Evolutionary conservation across 805 yeast species (phyloP).

Genomic region (Candida ficus): DNA sequence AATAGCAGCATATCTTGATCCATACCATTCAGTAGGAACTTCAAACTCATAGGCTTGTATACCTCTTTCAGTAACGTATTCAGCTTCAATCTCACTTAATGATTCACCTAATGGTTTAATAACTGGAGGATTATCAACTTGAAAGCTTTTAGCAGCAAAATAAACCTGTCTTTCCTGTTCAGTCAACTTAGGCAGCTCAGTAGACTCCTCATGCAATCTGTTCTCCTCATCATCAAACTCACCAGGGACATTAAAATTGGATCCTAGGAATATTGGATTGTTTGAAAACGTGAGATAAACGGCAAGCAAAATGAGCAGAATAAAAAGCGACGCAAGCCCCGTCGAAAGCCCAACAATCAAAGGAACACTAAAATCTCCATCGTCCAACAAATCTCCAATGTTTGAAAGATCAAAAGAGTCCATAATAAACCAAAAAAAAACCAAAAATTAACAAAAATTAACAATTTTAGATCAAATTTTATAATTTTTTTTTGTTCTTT

Average conservation of each 20-base stretch:
- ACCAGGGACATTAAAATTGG: constrained; percentile 43
- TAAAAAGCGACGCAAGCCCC: constrained; percentile 32
- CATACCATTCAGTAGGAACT: constrained; percentile 28
- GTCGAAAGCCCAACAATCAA: constrained; percentile 32
- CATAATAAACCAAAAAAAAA: background rate
- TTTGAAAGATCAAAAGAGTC: background rate
- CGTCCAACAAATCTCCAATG: constrained; percentile 5
- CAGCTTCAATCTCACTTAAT: constrained; percentile 81
- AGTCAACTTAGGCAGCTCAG: constrained; percentile 36
- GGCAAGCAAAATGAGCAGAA: constrained; percentile 27
- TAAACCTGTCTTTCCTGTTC: constrained; percentile 37
- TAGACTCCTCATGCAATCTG: constrained; percentile 53
- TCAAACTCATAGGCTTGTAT: constrained; percentile 48
- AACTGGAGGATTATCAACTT: constrained; percentile 37
- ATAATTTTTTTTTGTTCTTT: too few species aligned
- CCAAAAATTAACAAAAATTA: background rate
- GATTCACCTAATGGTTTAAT: constrained; percentile 31
- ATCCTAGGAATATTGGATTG: constrained; percentile 26
- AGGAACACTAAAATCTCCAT: constrained; percentile 28
- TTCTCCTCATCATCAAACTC: constrained; percentile 62
- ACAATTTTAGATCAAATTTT: background rate
- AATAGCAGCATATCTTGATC: constrained; percentile 38
- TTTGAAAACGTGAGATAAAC: constrained; percentile 27
- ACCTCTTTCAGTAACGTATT: constrained; percentile 70
- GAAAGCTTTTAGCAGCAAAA: constrained; percentile 34